These are phyloP conservation scores for Globisporangium cederbergense DNA, from an alignment of 352 stramenopile genomes.

Conservation along the genomic window DNA sequence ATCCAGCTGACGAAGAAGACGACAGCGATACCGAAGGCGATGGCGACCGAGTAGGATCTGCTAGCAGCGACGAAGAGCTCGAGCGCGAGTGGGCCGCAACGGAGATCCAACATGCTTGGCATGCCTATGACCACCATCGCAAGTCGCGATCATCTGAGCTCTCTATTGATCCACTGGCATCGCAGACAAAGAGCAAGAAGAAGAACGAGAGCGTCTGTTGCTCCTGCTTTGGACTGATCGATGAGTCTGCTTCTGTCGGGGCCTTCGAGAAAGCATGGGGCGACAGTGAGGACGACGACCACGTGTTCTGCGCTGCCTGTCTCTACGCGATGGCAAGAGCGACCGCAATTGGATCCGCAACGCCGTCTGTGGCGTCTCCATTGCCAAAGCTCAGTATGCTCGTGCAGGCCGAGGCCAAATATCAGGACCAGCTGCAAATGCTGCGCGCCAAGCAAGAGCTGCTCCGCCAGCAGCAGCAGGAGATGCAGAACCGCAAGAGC, in stretches of 20 bases:
- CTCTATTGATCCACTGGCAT: not conserved
- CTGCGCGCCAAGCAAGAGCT: conserved; percentile 41
- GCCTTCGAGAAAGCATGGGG: not conserved
- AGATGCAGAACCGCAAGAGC: conserved; percentile 35
- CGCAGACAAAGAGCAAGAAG: not conserved
- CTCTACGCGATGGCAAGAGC: conserved; percentile 19
- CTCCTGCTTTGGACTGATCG: conserved; percentile 34
- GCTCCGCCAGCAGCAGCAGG: conserved; percentile 41
- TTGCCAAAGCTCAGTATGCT: conserved; percentile 48
- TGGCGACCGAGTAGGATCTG: not conserved
- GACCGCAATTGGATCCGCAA: not conserved
- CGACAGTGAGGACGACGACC: conserved; percentile 10
- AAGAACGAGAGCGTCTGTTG: conserved; percentile 26
- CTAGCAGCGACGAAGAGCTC: not conserved
- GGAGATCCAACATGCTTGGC: conserved; percentile 19
- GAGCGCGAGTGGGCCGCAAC: conserved; percentile 13
- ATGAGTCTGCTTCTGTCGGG: not conserved
- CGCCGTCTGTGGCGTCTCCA: conserved; percentile 15
- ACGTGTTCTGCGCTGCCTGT: conserved; percentile 31
- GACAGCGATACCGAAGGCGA: not conserved
- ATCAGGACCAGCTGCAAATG: conserved; percentile 47
- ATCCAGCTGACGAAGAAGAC: not conserved
- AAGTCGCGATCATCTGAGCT: not conserved
- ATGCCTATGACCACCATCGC: not conserved
- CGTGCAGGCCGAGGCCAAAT: conserved; percentile 53